Base-by-base conservation (phyloP, 2,329 filamentous ascomycete species). In the Microsporum audouinii region DNA sequence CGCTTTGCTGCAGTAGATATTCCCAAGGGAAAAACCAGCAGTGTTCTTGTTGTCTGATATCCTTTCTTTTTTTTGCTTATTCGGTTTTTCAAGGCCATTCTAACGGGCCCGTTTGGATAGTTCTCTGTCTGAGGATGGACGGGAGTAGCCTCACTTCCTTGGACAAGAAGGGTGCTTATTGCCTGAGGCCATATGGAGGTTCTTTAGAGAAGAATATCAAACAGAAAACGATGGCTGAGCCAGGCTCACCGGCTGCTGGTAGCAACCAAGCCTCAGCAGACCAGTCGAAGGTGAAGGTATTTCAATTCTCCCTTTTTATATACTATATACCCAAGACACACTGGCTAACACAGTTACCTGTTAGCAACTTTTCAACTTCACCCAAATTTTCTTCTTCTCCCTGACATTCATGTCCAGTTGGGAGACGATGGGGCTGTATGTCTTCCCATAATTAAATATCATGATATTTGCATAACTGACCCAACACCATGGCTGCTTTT, bases 371-470 rank as follows among this genome's bases (percentile, higher is more conserved):
- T 69, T 69, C 62, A 68, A 63, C 62, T 68, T 67, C 39, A 66
- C 66, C 10, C 67, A 69, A 58, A 66, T 69, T 34, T 68, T 69
- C 63, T 68, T 68, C 56, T 68, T 69, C 61, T 64, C 66, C 36
- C 63, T 69, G 58, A 68, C 65, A 45, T 68, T 67, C 43, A 67
- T 69, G 67, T 67, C 66, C 8, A 66, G 63, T 34, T 69, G 68
- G 68, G 68, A 68, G 53, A 65, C 64, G 38, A 67, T 69, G 61
- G 60, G 60, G 36, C 60, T 66, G 67, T 69, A 63, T 23, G 66
- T 53, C 59, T 27, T 17, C 58, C 29, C 2, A 17, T 38, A 34
- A 5, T 12, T 8, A 55, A 5, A 55, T 55, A 5, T 31, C 31
- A 33, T 55, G 31, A 10, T 43, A 41, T 57, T 36, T 57, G 34